Conservation (phyloP, 2,329 filamentous ascomycete species). For the Fonsecaea pugnacius region DNA sequence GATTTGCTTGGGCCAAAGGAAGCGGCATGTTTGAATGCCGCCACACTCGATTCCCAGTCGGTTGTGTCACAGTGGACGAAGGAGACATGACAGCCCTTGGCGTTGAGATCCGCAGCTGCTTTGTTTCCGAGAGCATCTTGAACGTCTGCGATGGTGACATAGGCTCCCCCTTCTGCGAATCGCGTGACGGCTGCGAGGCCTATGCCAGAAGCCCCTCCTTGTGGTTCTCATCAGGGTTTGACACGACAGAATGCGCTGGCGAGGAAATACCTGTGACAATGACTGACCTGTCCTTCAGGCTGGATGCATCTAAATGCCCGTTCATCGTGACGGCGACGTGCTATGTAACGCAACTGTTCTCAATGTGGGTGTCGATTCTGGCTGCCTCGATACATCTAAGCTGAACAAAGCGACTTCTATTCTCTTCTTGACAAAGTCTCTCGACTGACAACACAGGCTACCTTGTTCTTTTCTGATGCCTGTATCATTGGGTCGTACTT, state of each 20-base stretch:
- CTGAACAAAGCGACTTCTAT: background rate
- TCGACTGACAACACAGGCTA: background rate
- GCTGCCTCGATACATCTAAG: background rate
- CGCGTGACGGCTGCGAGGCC: slow-evolving; percentile 45
- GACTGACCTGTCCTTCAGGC: slow-evolving; percentile 21
- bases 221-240: background rate
- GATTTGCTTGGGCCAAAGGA: slow-evolving; percentile 33
- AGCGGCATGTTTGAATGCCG: slow-evolving; percentile 41
- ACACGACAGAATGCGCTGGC: background rate
- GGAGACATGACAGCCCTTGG: slow-evolving; percentile 32
- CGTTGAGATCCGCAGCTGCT: slow-evolving; percentile 7
- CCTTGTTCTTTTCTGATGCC: background rate
- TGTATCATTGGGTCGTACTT: background rate
- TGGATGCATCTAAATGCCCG: slow-evolving; percentile 11
- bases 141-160: slow-evolving; percentile 46
- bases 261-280: slow-evolving; percentile 28
- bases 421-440: background rate
- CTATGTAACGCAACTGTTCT: background rate
- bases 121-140: slow-evolving; percentile 6
- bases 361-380: background rate
- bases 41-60: slow-evolving; percentile 40
- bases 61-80: slow-evolving; percentile 41
- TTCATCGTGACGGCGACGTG: background rate
- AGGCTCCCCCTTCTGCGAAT: slow-evolving; percentile 47
- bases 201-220: slow-evolving; percentile 41